phyloP scores from a whole-genome alignment of 805 yeast species.

The Priceomyces medius region DNA sequence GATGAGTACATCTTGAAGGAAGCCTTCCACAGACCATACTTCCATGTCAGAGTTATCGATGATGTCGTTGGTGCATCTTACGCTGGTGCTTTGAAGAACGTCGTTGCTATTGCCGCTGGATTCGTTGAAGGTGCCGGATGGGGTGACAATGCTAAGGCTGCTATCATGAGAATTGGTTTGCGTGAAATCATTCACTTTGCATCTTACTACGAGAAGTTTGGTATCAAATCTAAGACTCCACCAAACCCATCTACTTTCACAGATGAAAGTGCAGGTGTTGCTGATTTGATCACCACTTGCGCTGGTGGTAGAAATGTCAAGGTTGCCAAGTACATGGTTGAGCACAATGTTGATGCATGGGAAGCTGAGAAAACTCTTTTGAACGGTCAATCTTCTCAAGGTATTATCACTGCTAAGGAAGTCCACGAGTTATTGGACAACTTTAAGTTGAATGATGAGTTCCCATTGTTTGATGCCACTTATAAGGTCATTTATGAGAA shows the following conservation, averaged over 20 bases:
- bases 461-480: constrained; percentile 48
- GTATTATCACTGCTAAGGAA: constrained; percentile 46
- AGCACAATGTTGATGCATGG: constrained; percentile 40
- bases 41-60: constrained; percentile 45
- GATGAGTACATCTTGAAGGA: constrained; percentile 39
- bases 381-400: constrained; percentile 48
- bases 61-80: constrained; percentile 48
- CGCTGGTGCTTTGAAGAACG: constrained; percentile 48
- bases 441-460: constrained; percentile 32
- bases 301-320: constrained; percentile 49
- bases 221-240: constrained; percentile 36
- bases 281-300: constrained; percentile 48
- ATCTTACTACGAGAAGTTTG: constrained; percentile 53
- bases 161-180: constrained; percentile 47
- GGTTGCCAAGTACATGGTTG: constrained; percentile 46
- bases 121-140: constrained; percentile 48
- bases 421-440: constrained; percentile 45
- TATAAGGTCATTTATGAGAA: constrained; percentile 42
- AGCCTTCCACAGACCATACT: constrained; percentile 46
- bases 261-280: constrained; percentile 47
- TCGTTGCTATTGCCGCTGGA: constrained; percentile 47
- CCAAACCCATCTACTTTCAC: constrained; percentile 43
- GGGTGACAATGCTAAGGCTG: constrained; percentile 51
- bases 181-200: constrained; percentile 45
- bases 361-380: constrained; percentile 44